A percentile compares a stretch with the other conserved stretches of the same genome.
Evolutionary conservation across 148 eudicot genomes (phyloP).

Genomic region (Tetragonia tetragonoides): DNA sequence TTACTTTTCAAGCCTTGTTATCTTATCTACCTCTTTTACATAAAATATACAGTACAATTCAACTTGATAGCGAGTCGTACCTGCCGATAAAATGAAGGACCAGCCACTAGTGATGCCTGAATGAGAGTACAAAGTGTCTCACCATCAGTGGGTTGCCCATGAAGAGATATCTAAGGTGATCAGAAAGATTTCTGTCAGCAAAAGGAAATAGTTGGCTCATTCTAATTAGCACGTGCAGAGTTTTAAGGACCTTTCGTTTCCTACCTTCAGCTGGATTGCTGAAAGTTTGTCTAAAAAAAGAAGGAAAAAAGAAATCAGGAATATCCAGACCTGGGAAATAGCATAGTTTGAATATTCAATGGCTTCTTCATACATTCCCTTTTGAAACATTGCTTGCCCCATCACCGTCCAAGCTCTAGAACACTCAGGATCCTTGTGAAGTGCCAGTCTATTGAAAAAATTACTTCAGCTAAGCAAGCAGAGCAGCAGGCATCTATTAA

Average conservation of each 20-base stretch:
- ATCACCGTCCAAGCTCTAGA: constrained; percentile 60
- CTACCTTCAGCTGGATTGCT: neutral
- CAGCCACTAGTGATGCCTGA: constrained; percentile 66
- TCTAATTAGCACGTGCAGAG: neutral
- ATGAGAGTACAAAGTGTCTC: constrained; percentile 67
- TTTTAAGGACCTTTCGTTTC: neutral
- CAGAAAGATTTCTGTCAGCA: constrained; percentile 2
- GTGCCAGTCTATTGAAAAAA: constrained; percentile 56
- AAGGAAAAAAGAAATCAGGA: neutral
- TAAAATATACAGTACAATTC: neutral
- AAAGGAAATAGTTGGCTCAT: constrained; percentile 1
- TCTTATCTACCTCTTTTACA: neutral
- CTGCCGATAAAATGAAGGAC: constrained; percentile 56
- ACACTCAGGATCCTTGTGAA: constrained; percentile 78
- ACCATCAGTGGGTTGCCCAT: constrained; percentile 46
- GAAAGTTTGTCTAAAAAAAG: neutral
- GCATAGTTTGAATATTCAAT: constrained; percentile 59
- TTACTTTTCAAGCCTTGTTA: neutral
- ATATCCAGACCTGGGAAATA: constrained; percentile 56
- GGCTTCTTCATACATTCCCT: constrained; percentile 50
- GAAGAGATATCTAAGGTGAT: constrained; percentile 37
- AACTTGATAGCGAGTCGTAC: constrained; percentile 26
- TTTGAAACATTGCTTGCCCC: constrained; percentile 59
- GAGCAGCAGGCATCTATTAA: neutral
- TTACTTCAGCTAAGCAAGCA: constrained; percentile 16